Evolutionary conservation across 768 basidiomycete genomes (phyloP).

Genomic region (Kwoniella dendrophila): DNA sequence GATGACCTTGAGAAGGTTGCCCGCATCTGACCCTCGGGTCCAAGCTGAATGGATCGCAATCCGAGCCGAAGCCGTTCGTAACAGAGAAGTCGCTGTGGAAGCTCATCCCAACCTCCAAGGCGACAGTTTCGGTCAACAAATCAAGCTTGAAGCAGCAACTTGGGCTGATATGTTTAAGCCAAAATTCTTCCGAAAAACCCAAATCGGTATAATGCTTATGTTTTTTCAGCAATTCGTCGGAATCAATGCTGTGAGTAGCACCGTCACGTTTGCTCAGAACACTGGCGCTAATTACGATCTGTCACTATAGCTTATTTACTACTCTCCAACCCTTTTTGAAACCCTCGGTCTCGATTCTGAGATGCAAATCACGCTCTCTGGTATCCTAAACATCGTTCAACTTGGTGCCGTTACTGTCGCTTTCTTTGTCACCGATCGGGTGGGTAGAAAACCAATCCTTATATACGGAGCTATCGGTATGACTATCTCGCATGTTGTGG

Average conservation of each 20-base stretch:
- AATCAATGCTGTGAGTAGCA: constrained; percentile 5
- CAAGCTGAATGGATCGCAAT: constrained; percentile 10
- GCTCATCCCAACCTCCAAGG: neutral
- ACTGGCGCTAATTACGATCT: neutral
- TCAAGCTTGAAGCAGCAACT: constrained; percentile 5
- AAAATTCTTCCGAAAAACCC: neutral
- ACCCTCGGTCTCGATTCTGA: constrained; percentile 63
- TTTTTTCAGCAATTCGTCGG: neutral
- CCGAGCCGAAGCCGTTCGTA: constrained; percentile 2
- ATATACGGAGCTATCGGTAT: neutral
- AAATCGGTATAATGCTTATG: constrained; percentile 6
- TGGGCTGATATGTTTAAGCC: constrained; percentile 9
- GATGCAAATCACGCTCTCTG: constrained; percentile 61
- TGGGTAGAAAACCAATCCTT: neutral
- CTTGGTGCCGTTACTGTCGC: neutral
- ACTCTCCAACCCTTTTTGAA: constrained; percentile 69
- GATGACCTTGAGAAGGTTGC: neutral
- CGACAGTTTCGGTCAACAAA: neutral
- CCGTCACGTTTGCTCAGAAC: neutral
- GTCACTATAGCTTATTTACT: constrained; percentile 62
- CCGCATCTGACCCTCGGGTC: neutral
- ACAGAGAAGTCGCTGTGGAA: neutral
- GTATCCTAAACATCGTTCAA: constrained; percentile 63
- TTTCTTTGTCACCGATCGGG: neutral
- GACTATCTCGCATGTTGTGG: neutral